A percentile compares a stretch with the other conserved stretches of the same genome.
Conservation (phyloP, 345 rosid species). For the Citrus cavaleriei region DNA sequence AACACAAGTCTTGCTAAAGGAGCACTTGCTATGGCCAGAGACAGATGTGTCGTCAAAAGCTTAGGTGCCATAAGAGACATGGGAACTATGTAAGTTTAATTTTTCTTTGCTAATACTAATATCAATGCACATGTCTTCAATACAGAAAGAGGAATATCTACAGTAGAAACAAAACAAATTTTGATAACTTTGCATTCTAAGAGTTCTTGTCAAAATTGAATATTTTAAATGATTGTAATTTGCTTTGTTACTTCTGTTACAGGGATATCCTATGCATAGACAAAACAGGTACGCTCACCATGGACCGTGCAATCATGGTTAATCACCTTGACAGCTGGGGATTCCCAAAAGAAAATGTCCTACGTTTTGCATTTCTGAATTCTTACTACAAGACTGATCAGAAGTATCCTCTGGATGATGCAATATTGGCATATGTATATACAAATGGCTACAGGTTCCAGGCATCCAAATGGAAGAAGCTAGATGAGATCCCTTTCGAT, state of each 20-base stretch:
- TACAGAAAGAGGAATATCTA: not conserved
- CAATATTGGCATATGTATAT: constrained; percentile 61
- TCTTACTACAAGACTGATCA: constrained; percentile 76
- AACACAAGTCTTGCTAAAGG: constrained; percentile 76
- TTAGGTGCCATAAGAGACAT: constrained; percentile 53
- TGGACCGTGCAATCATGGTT: constrained; percentile 56
- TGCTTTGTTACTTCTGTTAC: not conserved
- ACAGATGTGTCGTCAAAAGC: constrained; percentile 70
- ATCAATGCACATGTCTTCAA: not conserved
- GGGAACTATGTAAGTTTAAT: constrained; percentile 69
- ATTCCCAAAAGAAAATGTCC: constrained; percentile 41
- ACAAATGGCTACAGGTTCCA: constrained; percentile 61
- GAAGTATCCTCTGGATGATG: constrained; percentile 75
- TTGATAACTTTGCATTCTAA: not conserved
- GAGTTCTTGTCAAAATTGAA: not conserved
- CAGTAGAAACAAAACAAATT: not conserved
- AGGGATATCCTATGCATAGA: constrained; percentile 78
- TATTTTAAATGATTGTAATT: not conserved
- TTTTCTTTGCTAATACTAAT: not conserved
- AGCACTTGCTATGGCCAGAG: constrained; percentile 76
- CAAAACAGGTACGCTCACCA: constrained; percentile 75
- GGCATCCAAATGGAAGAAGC: constrained; percentile 59
- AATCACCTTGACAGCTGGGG: constrained; percentile 59
- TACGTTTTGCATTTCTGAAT: constrained; percentile 57
- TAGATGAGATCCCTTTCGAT: constrained; percentile 68